Base-by-base conservation (phyloP, 2,329 filamentous ascomycete species). In the Macrophomina phaseolina region DNA sequence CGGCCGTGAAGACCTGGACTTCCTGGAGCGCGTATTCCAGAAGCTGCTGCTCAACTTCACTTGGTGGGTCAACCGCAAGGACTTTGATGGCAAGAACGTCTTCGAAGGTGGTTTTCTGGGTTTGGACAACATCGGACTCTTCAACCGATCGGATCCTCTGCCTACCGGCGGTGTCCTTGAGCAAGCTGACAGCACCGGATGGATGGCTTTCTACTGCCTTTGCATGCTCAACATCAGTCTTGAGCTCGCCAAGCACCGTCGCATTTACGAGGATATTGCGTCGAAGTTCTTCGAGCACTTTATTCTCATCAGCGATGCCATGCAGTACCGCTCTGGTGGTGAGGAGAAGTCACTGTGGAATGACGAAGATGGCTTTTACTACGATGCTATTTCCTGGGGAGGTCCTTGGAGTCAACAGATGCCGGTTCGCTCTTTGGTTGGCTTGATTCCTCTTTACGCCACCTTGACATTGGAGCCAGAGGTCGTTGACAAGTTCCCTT, bases 201-300 rank as follows among this genome's bases (percentile, higher is more conserved):
- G 94, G 94, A 98, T 98, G 94, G 94, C 92, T 9, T 98, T 98
- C 79, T 98, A 97, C 83, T 97, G 91, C 74, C 82, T 98, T 69
- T 93, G 89, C 81, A 98, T 98, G 94, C 85, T 98, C 75, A 98
- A 98, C 81, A 98, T 98, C 74, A 90, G 94, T 14, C 86, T 98
- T 12, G 95, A 98, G 81, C 85, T 98, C 71, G 94, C 94, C 67
- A 98, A 98, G 82, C 93, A 97, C 78, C 90, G 95, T 53, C 90
- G 94, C 48, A 97, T 90, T 67, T 98, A 98, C 78, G 94, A 98
- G 82, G 94, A 98, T 75, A 90, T 98, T 82, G 94, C 94, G 1
- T 96, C 93, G 61, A 98, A 98, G 80, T 98, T 98, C 84, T 98
- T 98, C 74, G 95, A 98, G 82, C 95, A 98, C 76, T 98, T 98